These are phyloP conservation scores for Nothophytophthora sp. DNA, from an alignment of 352 stramenopile species.

Conservation along the genomic window DNA sequence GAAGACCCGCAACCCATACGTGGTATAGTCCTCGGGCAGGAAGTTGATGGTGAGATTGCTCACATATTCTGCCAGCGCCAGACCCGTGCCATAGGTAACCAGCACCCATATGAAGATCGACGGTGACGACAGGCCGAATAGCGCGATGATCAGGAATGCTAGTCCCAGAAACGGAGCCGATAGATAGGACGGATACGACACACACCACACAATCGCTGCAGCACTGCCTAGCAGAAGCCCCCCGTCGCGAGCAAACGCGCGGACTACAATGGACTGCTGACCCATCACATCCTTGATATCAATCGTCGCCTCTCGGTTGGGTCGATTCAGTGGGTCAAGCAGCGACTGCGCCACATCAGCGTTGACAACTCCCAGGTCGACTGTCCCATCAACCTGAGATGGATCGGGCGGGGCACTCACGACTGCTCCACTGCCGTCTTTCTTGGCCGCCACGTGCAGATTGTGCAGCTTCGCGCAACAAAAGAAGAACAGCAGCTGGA, in stretches of 20 bases:
- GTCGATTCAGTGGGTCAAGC: slow-evolving; percentile 21
- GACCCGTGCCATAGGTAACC: slow-evolving; percentile 57
- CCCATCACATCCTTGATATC: slow-evolving; percentile 58
- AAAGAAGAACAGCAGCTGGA: slow-evolving; percentile 64
- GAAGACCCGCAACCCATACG: slow-evolving; percentile 67
- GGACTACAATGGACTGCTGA: slow-evolving; percentile 62
- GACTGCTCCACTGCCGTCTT: slow-evolving; percentile 4
- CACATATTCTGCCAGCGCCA: slow-evolving; percentile 63
- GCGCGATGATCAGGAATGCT: slow-evolving; percentile 64
- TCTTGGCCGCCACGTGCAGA: slow-evolving; percentile 35
- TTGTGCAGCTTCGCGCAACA: slow-evolving; percentile 66
- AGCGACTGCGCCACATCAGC: slow-evolving; percentile 29
- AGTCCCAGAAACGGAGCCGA: slow-evolving; percentile 63
- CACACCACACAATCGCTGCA: slow-evolving; percentile 72
- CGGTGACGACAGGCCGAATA: slow-evolving; percentile 61
- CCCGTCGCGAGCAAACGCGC: slow-evolving; percentile 70
- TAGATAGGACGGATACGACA: slow-evolving; percentile 84
- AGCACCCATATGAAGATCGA: slow-evolving; percentile 60
- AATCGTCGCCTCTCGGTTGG: slow-evolving; percentile 18
- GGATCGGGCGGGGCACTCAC: slow-evolving; percentile 8
- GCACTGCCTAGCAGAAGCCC: slow-evolving; percentile 66
- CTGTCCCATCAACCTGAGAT: slow-evolving; percentile 13
- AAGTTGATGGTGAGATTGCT: slow-evolving; percentile 69
- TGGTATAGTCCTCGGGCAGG: slow-evolving; percentile 46
- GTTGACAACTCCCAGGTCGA: slow-evolving; percentile 28